These are phyloP conservation scores for Synchytrium microbalum DNA, from an alignment of 371 early-diverging fungal genomes.

Conservation along the genomic window DNA sequence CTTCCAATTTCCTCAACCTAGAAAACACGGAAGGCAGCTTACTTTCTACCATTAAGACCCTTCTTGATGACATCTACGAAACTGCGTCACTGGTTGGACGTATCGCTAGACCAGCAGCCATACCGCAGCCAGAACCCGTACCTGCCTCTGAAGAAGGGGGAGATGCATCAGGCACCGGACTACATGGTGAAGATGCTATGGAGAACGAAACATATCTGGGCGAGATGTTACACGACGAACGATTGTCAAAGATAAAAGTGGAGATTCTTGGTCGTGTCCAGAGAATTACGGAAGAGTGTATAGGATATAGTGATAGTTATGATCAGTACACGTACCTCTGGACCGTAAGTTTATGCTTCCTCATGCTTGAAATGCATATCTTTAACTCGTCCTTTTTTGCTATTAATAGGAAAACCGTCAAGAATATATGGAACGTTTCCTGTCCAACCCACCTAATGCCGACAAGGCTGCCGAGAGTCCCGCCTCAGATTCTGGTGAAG, in stretches of 20 bases:
- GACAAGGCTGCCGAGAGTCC: conserved; percentile 13
- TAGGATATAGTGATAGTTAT: conserved; percentile 40
- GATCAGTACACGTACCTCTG: conserved; percentile 53
- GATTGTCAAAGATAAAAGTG: conserved; percentile 23
- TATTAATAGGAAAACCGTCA: conserved; percentile 43
- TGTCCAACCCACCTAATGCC: conserved; percentile 21
- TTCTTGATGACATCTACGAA: conserved; percentile 47
- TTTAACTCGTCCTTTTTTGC: not conserved
- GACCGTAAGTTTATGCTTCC: conserved; percentile 29
- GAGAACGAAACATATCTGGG: conserved; percentile 40
- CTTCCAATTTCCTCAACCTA: not conserved
- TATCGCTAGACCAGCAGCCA: conserved; percentile 23
- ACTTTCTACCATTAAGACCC: conserved; percentile 27
- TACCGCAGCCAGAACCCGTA: not conserved
- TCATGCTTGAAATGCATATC: not conserved
- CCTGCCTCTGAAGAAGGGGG: conserved; percentile 12
- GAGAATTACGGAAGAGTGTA: conserved; percentile 39
- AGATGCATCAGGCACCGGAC: conserved; percentile 14
- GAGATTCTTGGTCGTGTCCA: conserved; percentile 31
- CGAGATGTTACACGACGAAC: conserved; percentile 40
- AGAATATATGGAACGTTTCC: conserved; percentile 51
- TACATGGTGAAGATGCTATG: not conserved
- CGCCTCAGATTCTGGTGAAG: not conserved
- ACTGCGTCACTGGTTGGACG: conserved; percentile 42
- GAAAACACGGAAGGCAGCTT: conserved; percentile 35